These are phyloP conservation scores for Sapria himalayana DNA, from an alignment of 345 rosid genomes.

Conservation along the genomic window DNA sequence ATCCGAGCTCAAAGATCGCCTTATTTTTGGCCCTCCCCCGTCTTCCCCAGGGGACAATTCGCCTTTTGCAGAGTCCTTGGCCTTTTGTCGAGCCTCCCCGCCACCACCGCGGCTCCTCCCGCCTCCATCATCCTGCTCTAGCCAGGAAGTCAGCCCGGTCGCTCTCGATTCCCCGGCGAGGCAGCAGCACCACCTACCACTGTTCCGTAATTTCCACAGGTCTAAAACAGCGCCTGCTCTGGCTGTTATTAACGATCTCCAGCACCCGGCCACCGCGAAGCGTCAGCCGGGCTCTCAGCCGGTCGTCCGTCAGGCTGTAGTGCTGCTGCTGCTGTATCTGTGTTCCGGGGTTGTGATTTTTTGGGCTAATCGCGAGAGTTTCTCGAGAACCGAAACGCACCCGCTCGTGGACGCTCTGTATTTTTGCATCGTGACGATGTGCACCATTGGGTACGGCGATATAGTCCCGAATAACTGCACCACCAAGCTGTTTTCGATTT, in stretches of 20 bases:
- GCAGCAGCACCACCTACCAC: constrained; percentile 5
- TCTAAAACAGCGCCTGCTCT: constrained; percentile 75
- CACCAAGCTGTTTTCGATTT: constrained; percentile 60
- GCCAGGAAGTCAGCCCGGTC: constrained; percentile 10
- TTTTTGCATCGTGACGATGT: constrained; percentile 85
- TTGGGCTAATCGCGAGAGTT: constrained; percentile 34
- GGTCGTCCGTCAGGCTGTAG: constrained; percentile 32
- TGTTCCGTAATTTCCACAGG: constrained; percentile 30
- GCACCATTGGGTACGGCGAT: constrained; percentile 90
- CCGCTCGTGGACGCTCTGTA: constrained; percentile 83
- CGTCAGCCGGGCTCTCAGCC: constrained; percentile 33
- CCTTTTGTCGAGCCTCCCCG: constrained; percentile 20
- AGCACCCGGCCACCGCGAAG: constrained; percentile 13
- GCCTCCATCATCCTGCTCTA: constrained; percentile 9
- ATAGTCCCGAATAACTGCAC: constrained; percentile 37
- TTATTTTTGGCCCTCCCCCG: constrained; percentile 44
- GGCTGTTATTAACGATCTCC: constrained; percentile 35
- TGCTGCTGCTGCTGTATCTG: constrained; percentile 36
- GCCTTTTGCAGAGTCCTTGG: constrained; percentile 26
- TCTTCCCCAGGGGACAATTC: constrained; percentile 20
- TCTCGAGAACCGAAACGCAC: constrained; percentile 34
- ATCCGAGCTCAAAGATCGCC: constrained; percentile 38
- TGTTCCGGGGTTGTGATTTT: constrained; percentile 51
- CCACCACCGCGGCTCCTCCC: too few species aligned
- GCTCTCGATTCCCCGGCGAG: constrained; percentile 8